Percentiles rank a stretch among this genome's conserved stretches.
These are phyloP conservation scores for Phytophthora cactorum DNA, from an alignment of 352 stramenopile genomes.

Conservation along the genomic window DNA sequence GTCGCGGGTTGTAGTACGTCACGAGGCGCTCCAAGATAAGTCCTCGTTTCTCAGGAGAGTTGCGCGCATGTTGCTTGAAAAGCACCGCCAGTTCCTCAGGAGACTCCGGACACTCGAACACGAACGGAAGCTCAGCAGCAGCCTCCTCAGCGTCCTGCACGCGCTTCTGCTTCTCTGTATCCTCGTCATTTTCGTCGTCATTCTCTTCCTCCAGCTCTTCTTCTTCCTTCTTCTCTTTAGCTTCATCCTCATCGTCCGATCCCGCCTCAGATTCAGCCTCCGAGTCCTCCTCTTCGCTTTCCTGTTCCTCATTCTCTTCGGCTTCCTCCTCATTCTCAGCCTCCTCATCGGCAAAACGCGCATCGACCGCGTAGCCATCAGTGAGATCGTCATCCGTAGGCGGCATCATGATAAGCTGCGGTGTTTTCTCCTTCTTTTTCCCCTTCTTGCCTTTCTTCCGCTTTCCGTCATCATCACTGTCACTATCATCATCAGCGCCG, in stretches of 20 bases:
- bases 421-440: constrained; percentile 53
- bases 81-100: constrained; percentile 90
- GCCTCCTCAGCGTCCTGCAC: constrained; percentile 56
- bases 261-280: constrained; percentile 49
- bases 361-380: constrained; percentile 83
- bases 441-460: constrained; percentile 60
- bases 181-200: constrained; percentile 58
- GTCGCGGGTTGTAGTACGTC: constrained; percentile 92
- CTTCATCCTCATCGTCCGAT: constrained; percentile 52
- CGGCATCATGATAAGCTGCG: constrained; percentile 76
- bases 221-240: constrained; percentile 47
- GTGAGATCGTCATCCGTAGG: constrained; percentile 91
- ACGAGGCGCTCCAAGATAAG: constrained; percentile 94
- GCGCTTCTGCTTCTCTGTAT: constrained; percentile 83
- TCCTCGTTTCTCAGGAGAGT: constrained; percentile 68
- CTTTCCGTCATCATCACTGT: constrained; percentile 52
- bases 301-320: constrained; percentile 55
- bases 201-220: constrained; percentile 48
- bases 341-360: constrained; percentile 49
- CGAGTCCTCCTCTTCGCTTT: constrained; percentile 54
- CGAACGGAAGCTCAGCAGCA: constrained; percentile 92
- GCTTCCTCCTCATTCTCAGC: constrained; percentile 69
- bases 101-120: constrained; percentile 94
- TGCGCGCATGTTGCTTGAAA: constrained; percentile 90
- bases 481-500: constrained; percentile 82